phyloP scores from a whole-genome alignment of 306 rosid species.

The Rosa rugosa region DNA sequence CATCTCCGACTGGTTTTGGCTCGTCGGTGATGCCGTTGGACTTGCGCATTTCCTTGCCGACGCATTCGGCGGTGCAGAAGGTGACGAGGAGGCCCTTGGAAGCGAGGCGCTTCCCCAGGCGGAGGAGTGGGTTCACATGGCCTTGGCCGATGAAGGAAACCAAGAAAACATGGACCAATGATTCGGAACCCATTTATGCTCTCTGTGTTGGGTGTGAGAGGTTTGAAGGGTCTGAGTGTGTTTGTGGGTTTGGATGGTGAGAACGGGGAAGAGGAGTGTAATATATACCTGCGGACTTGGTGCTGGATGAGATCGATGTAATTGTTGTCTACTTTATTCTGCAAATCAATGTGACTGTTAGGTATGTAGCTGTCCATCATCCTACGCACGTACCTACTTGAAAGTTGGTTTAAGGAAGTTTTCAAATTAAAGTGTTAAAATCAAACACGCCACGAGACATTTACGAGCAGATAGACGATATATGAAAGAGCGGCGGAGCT shows the following conservation, averaged over 20 bases:
- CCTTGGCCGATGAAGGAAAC: conserved; percentile 71
- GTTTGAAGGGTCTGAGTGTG: neutral
- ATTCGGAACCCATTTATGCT: conserved; percentile 35
- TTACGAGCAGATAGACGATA: neutral
- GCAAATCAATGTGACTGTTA: conserved; percentile 4
- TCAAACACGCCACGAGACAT: neutral
- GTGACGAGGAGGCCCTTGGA: conserved; percentile 60
- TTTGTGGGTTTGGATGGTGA: neutral
- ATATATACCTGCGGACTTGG: conserved; percentile 8
- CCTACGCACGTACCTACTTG: neutral
- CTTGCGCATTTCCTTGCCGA: conserved; percentile 39
- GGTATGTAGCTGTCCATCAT: neutral
- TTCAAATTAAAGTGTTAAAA: neutral
- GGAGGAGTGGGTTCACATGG: conserved; percentile 70
- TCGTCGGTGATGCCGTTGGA: conserved; percentile 43
- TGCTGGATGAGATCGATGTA: neutral
- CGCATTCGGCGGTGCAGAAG: conserved; percentile 39
- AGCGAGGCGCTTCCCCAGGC: conserved; percentile 63
- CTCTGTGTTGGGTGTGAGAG: neutral
- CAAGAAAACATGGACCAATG: conserved; percentile 40
- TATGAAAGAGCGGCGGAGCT: neutral
- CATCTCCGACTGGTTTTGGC: conserved; percentile 40
- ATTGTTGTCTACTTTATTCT: neutral
- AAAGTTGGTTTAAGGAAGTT: neutral
- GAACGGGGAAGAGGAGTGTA: conserved; percentile 9